A percentile compares a stretch with the other conserved stretches of the same genome.
These are phyloP conservation scores for Monosporascus sp. DNA, from an alignment of 2,329 filamentous ascomycete species.

Conservation along the genomic window DNA sequence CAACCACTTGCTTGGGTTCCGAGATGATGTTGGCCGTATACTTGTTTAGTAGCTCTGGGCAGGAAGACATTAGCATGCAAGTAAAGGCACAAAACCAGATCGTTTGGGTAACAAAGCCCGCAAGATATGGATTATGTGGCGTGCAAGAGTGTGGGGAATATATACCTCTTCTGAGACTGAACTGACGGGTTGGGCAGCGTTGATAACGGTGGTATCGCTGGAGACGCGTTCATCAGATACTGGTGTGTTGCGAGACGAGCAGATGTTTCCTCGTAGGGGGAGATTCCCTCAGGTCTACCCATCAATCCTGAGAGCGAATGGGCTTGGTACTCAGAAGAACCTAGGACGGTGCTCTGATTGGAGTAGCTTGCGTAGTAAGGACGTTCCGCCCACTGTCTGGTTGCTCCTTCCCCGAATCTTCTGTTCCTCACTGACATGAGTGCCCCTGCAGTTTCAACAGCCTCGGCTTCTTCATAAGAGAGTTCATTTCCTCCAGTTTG, in stretches of 20 bases:
- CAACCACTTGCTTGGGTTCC: background rate
- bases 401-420: background rate
- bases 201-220: too few relatives aligned
- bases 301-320: too few relatives aligned
- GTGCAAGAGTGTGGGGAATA: too few relatives aligned
- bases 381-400: background rate
- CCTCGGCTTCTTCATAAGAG: background rate
- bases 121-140: too few relatives aligned
- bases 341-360: background rate
- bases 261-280: too few relatives aligned
- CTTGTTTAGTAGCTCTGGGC: background rate
- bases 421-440: background rate
- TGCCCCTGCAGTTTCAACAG: background rate
- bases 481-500: background rate
- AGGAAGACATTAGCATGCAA: background rate
- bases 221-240: too few relatives aligned
- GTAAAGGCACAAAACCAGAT: background rate
- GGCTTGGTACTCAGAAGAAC: background rate
- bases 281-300: too few relatives aligned
- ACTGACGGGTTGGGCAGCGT: too few relatives aligned
- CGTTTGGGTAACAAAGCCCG: too few relatives aligned
- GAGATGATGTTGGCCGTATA: background rate
- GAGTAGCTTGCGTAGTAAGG: background rate
- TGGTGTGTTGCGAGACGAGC: too few relatives aligned
- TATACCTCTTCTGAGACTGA: too few relatives aligned